Evolutionary conservation across 2,329 filamentous ascomycete species (phyloP).

Genomic region (Alternaria incomplexa): DNA sequence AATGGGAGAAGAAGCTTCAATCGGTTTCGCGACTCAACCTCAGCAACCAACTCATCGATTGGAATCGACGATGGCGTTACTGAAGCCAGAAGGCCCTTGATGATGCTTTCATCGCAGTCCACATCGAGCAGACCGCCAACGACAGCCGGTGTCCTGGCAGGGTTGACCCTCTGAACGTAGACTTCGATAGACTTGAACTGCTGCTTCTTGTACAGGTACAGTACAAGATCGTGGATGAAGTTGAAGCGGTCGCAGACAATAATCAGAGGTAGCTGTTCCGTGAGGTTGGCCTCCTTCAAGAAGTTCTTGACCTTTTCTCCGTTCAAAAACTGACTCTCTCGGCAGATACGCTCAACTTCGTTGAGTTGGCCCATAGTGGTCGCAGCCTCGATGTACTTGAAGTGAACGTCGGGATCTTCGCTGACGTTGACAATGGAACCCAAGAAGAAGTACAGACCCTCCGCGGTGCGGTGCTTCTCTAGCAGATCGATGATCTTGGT

Average conservation of each 20-base stretch:
- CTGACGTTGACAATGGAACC: slow-evolving; percentile 97
- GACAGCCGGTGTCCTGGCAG: slow-evolving; percentile 86
- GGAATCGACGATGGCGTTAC: slow-evolving; percentile 85
- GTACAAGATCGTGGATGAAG: slow-evolving; percentile 94
- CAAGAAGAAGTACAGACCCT: slow-evolving; percentile 97
- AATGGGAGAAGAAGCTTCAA: slow-evolving; percentile 95
- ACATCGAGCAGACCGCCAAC: slow-evolving; percentile 94
- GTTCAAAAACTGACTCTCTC: slow-evolving; percentile 77
- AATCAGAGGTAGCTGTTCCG: slow-evolving; percentile 93
- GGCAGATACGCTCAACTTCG: slow-evolving; percentile 96
- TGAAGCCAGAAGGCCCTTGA: slow-evolving; percentile 86
- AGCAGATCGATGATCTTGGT: slow-evolving; percentile 88
- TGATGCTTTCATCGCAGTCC: slow-evolving; percentile 94
- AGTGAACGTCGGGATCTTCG: slow-evolving; percentile 93
- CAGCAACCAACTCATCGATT: slow-evolving; percentile 89
- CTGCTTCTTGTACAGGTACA: slow-evolving; percentile 98
- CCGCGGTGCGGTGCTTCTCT: slow-evolving; percentile 96
- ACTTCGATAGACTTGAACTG: slow-evolving; percentile 99
- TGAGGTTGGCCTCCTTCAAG: slow-evolving; percentile 91
- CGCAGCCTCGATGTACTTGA: slow-evolving; percentile 99
- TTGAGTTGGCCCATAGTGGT: slow-evolving; percentile 92
- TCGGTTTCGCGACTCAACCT: slow-evolving; percentile 95
- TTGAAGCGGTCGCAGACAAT: slow-evolving; percentile 99
- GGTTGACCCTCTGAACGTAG: slow-evolving; percentile 97
- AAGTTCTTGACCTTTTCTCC: slow-evolving; percentile 99